Evolutionary conservation across 345 rosid species (phyloP).

Genomic region (Euphorbia pulcherrima): DNA sequence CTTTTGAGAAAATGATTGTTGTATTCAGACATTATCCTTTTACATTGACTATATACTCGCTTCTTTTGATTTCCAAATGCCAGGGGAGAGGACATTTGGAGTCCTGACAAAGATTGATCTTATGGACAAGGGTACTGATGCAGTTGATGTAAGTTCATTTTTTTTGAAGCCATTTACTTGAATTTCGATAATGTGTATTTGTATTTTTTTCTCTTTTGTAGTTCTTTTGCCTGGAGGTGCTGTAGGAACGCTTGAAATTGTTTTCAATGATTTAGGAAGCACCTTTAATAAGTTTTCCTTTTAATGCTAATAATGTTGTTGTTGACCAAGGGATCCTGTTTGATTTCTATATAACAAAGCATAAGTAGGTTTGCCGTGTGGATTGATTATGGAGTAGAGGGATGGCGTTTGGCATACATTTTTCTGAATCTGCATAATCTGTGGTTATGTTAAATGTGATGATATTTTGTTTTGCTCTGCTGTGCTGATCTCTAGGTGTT

Average conservation of each 20-base stretch:
- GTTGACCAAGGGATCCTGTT: background rate
- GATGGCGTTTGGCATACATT: background rate
- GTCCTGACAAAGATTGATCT: conserved; percentile 89
- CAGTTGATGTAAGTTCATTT: conserved; percentile 79
- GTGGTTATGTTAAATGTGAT: background rate
- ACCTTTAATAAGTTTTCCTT: background rate
- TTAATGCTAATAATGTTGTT: background rate
- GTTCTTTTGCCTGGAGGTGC: background rate
- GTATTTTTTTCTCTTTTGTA: background rate
- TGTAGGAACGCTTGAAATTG: background rate
- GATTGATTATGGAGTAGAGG: background rate
- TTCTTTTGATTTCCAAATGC: conserved; percentile 25
- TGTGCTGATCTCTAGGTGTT: background rate
- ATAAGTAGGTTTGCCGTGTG: background rate
- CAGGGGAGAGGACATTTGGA: conserved; percentile 91
- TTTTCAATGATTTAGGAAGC: background rate
- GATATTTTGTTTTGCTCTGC: background rate
- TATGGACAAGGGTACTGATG: conserved; percentile 94
- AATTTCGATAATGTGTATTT: conserved; percentile 10
- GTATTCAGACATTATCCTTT: background rate
- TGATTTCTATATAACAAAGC: background rate
- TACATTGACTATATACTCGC: background rate
- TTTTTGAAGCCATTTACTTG: background rate
- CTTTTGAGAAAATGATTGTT: conserved; percentile 1
- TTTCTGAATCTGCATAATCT: background rate